Evolutionary conservation across 176 grass and related monocot species (phyloP), one percentile per base, ranked within the genome.

Genomic region (Oryza rufipogon): DNA sequence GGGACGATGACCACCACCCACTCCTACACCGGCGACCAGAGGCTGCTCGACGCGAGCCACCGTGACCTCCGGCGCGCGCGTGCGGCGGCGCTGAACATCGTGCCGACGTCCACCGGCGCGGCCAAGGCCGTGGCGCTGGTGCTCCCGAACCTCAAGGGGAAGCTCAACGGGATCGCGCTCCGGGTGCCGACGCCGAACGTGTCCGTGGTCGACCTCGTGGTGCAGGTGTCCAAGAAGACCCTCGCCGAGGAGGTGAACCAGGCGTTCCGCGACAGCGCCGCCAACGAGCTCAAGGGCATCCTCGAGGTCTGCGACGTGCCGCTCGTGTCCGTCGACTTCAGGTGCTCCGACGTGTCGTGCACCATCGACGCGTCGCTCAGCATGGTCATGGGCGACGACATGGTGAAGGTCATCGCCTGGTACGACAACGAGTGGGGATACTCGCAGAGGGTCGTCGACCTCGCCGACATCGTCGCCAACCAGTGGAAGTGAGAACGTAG

Each of bases 391-490:
- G 91, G 91, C 1, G 88, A 92, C 76, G 87, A 92, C 83, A 92
- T 92, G 91, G 91, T 92, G 34, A 92, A 92, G 87, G 92, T 89
- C 67, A 92, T 91, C 77, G 88, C 87, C 0, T 94, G 94, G 94
- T 96, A 96, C 80, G 94, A 96, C 88, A 96, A 96, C 86, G 94
- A 96, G 80, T 96, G 94, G 94, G 94, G 86, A 0, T 92, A 92
- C 88, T 92, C 91, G 30, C 87, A 93, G 81, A 84, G 91, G 73
- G 87, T 93, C 54, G 88, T 90, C 83, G 94, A 96, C 80, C 88
- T 96, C 81, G 91, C 89, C 12, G 25, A 91, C 88, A 87, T 96
- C 2, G 75, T 93, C 30, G 94, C 91, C 68, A 34, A 80, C 44
- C 36, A 76, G 39, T 95, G 93, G 93, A 95, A 95, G 85, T 95